Evolutionary conservation across 768 basidiomycete genomes (phyloP), one percentile per base, ranked within the genome.

Genomic region (Russula abietina): DNA sequence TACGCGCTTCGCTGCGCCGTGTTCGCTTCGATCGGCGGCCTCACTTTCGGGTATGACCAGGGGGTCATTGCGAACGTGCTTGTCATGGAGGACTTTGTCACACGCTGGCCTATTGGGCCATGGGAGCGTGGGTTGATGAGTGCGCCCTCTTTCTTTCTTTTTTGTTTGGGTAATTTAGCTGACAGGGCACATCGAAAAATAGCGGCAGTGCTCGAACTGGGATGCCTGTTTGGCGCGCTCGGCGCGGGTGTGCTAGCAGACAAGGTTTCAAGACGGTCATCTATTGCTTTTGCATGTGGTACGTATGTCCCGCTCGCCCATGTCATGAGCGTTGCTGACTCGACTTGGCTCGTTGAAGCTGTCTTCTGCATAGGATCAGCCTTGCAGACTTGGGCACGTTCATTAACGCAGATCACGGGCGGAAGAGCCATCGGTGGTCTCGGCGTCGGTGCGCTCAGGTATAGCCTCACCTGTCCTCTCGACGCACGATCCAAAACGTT

Each of bases 51-150:
- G 10, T 91, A 91, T 69, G 89, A 91, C 68, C 89, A 91, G 70
- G 89, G 89, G 41, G 90, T 91, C 59, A 90, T 93, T 66, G 88
- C 91, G 3, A 93, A 92, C 71, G 84, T 93, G 16, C 79, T 93
- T 14, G 88, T 92, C 14, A 92, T 92, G 90, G 75, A 78, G 45
- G 86, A 90, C 67, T 93, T 93, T 67, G 66, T 82, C 30, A 67
- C 74, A 54, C 79, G 83, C 10, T 93, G 87, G 84, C 87, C 86
- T 5, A 74, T 89, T 2, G 83, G 84, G 6, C 80, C 89, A 0
- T 77, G 87, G 74, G 83, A 91, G 74, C 86, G 83, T 68, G 91
- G 91, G 5, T 73, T 81, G 22, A 87, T 91, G 82, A 92, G 91
- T 91, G 69, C 60, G 83, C 77, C 22, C 17, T 17, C 2, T 19